These are phyloP conservation scores for Rutstroemia sydowiana DNA, from an alignment of 2,329 filamentous ascomycete species.

Conservation along the genomic window DNA sequence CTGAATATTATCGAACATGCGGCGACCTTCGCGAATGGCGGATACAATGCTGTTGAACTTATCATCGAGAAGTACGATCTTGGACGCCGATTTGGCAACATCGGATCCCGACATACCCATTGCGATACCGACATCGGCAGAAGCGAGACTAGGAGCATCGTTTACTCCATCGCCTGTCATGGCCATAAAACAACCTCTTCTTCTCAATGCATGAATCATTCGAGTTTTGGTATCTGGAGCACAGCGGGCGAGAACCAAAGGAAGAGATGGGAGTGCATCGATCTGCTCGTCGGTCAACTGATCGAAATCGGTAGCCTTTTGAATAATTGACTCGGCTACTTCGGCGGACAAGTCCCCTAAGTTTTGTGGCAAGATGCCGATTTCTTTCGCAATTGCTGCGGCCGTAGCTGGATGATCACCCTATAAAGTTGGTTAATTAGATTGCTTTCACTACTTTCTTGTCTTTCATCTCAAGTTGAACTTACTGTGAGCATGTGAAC, in stretches of 20 bases:
- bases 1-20: constrained; percentile 48
- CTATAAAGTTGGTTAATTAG: constrained; percentile 44
- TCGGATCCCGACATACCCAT: constrained; percentile 56
- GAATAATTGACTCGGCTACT: constrained; percentile 43
- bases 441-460: background rate
- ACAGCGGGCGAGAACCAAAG: constrained; percentile 68
- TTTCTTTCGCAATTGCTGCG: constrained; percentile 63
- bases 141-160: constrained; percentile 45
- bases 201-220: constrained; percentile 69
- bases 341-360: constrained; percentile 10
- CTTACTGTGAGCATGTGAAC: constrained; percentile 58
- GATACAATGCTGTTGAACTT: constrained; percentile 46
- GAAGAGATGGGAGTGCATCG: constrained; percentile 55
- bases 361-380: constrained; percentile 37
- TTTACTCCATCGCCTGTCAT: constrained; percentile 53
- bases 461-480: background rate
- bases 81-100: constrained; percentile 54
- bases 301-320: constrained; percentile 60
- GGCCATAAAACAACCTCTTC: constrained; percentile 49
- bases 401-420: constrained; percentile 73
- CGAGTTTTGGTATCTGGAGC: constrained; percentile 74
- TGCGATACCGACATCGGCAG: constrained; percentile 49
- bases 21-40: constrained; percentile 44
- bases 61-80: constrained; percentile 47
- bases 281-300: constrained; percentile 61